Conservation (phyloP, 129 eudicot genomes). For the Apium graveolens region DNA sequence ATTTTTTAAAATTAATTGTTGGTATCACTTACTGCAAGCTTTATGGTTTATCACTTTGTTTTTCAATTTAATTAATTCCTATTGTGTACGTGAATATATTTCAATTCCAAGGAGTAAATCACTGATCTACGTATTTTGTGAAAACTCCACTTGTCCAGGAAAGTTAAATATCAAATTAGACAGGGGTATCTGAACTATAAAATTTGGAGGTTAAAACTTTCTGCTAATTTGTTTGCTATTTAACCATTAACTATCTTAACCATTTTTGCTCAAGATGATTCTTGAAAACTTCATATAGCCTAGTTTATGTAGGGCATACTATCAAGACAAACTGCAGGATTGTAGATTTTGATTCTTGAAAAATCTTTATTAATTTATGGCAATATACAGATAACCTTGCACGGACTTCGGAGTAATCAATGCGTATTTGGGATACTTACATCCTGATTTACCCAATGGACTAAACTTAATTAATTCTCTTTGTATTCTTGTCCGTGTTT, state of each 20-base stretch:
- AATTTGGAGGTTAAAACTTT: neutral
- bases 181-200: neutral
- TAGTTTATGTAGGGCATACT: neutral
- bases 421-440: neutral
- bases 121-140: neutral
- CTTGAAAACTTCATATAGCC: neutral
- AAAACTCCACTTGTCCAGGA: neutral
- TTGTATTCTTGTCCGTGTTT: neutral
- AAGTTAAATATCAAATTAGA: neutral
- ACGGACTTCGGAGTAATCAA: no score
- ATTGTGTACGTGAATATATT: neutral
- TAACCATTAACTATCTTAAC: neutral
- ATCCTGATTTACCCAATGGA: neutral
- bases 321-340: neutral
- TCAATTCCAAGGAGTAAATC: neutral
- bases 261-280: neutral
- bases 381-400: neutral
- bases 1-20: neutral
- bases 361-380: neutral
- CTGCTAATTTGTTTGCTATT: neutral
- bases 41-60: neutral
- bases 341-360: neutral
- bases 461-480: neutral
- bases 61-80: neutral
- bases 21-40: neutral